Conservation (phyloP, 2,329 filamentous ascomycete species). For the Didymella keratinophila region DNA sequence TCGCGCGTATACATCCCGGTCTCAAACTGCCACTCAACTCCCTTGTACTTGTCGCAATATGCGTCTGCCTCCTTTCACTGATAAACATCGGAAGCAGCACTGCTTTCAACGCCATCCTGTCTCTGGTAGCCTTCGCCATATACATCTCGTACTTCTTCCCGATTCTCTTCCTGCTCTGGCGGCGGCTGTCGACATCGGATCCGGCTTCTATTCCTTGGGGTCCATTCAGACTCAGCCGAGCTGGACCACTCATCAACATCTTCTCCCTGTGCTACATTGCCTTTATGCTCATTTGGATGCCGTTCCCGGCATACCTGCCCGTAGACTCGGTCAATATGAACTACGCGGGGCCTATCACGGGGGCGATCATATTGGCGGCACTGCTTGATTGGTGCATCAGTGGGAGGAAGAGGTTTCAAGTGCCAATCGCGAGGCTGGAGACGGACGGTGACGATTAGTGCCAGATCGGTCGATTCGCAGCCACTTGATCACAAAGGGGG, state of each 20-base stretch:
- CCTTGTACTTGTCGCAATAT: slow-evolving; percentile 31
- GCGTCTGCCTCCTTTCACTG: slow-evolving; percentile 44
- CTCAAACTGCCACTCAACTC: slow-evolving; percentile 38
- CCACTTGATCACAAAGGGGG: too few species aligned
- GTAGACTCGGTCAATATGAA: slow-evolving; percentile 44
- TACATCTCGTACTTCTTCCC: slow-evolving; percentile 46
- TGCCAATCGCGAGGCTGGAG: background rate
- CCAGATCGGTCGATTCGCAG: too few species aligned
- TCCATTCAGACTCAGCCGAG: slow-evolving; percentile 38
- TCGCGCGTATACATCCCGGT: slow-evolving; percentile 24
- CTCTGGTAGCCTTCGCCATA: slow-evolving; percentile 42
- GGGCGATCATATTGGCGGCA: slow-evolving; percentile 34
- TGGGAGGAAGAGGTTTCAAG: slow-evolving; percentile 28
- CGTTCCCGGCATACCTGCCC: slow-evolving; percentile 39
- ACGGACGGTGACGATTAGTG: too few species aligned
- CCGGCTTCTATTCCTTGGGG: slow-evolving; percentile 27
- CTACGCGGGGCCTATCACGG: slow-evolving; percentile 42
- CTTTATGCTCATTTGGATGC: slow-evolving; percentile 42
- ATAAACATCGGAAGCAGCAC: slow-evolving; percentile 43
- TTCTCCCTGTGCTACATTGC: slow-evolving; percentile 36
- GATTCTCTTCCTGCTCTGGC: slow-evolving; percentile 36
- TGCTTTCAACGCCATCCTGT: slow-evolving; percentile 50
- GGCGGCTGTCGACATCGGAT: background rate
- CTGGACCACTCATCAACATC: slow-evolving; percentile 38
- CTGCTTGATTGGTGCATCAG: slow-evolving; percentile 33